Percentiles rank a stretch among this genome's conserved stretches.
Evolutionary conservation across 331 rosid genomes (phyloP).

Genomic region (Acacia concinna): DNA sequence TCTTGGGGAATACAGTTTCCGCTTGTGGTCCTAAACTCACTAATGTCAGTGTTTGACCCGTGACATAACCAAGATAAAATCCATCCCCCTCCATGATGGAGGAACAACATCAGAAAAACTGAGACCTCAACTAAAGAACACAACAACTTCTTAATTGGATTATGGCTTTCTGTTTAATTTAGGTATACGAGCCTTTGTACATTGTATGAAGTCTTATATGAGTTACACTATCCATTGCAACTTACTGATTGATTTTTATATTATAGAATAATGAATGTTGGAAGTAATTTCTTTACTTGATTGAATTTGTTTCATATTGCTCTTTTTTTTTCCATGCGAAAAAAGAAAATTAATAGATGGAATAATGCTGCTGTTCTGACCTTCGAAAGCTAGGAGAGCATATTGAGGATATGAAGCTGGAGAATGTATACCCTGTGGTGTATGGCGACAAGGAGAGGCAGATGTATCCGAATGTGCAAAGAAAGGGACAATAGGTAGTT

Average conservation of each 20-base stretch:
- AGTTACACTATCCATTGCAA: not conserved
- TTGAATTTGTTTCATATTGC: not conserved
- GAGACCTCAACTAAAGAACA: not conserved
- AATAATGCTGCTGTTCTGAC: not conserved
- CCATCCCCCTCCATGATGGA: not conserved
- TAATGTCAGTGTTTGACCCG: not conserved
- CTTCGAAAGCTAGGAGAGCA: not conserved
- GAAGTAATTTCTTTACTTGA: not conserved
- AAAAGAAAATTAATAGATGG: not conserved
- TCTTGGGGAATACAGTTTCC: not conserved
- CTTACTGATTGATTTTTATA: not conserved
- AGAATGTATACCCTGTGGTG: not conserved
- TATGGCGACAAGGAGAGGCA: not conserved
- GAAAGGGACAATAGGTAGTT: not conserved
- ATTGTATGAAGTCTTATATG: not conserved
- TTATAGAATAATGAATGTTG: not conserved
- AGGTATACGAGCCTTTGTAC: not conserved
- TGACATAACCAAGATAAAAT: not conserved
- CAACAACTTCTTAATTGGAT: not conserved
- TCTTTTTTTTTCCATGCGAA: not conserved
- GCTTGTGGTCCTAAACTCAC: not conserved
- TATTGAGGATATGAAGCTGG: not conserved
- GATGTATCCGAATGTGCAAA: no score
- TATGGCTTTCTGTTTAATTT: not conserved
- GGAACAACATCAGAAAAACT: not conserved